Base-by-base conservation (phyloP, 306 rosid species). In the Dalbergia cultrata region DNA sequence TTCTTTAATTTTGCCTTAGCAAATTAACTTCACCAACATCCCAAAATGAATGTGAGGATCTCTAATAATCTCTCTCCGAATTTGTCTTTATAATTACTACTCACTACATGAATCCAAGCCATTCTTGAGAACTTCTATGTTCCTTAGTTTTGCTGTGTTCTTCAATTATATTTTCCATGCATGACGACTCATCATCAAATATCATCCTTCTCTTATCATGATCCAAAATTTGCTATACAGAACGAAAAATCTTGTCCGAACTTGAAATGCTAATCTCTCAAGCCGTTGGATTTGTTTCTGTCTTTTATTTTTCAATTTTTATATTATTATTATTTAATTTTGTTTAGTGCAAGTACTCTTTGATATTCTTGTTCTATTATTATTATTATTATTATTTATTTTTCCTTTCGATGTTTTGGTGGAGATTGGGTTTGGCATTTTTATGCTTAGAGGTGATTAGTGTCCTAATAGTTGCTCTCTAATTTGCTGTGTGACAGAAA, bases 401-500 rank as follows among this genome's bases (percentile, higher is more conserved):
- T 66, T 39, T 3, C 16, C 7, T 41, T 17, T 67, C 19, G 2
- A 18, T 67, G 22, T 17, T 39, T 0, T 39, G 19, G 31, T 39
- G 8, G 31, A 34, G 8, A 53, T 54, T 67, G 3, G 12, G 58
- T 14, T 41, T 22, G 73, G 21, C 57, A 7, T 69, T 57, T 58
- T 47, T 26, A 59, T 67, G 53, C 31, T 47, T 8, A n/a, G 9
- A 13, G 68, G 45, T 80, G 45, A 64, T 74, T 19, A 34, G 37
- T 4, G 61, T 81, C 11, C 13, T 47, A 67, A 62, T 17, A 35
- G 14, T 21, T 1, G 31, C 58, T 49, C 39, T 37, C 2, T 61
- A 17, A 52, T 61, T 50, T 56, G 22, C 8, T 80, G 31, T 69
- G 13, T 47, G 7, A 67, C 93, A 92, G 98, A 87, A 88, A 88